Conservation (phyloP, 2,329 filamentous ascomycete species). For the Ceratocystis cacaofunesta region DNA sequence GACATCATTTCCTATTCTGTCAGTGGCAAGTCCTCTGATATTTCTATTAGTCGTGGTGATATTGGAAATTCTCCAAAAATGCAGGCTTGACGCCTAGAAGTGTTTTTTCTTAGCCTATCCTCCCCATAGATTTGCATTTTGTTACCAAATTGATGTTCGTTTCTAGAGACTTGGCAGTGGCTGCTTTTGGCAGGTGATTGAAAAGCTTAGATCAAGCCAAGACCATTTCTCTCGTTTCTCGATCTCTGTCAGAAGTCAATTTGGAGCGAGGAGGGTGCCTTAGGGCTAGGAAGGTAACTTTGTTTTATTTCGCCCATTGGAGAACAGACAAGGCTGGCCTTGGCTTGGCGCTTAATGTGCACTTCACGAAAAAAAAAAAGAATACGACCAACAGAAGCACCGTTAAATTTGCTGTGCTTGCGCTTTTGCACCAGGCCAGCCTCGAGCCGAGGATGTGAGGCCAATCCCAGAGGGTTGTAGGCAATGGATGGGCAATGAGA, state of each 20-base stretch:
- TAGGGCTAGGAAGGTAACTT: not conserved
- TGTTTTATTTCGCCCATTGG: not conserved
- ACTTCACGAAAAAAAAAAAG: too few relatives aligned
- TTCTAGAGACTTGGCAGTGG: not conserved
- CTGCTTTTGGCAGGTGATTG: not conserved
- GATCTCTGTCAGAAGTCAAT: conserved; percentile 1
- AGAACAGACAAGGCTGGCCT: not conserved
- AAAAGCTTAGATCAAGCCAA: conserved; percentile 1
- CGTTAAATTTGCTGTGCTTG: too few relatives aligned
- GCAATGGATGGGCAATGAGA: too few relatives aligned
- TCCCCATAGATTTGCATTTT: not conserved
- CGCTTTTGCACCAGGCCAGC: too few relatives aligned
- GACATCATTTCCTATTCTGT: not conserved
- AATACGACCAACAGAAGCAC: too few relatives aligned
- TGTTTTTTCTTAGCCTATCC: not conserved
- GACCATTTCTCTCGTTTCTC: not conserved
- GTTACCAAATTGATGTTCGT: not conserved
- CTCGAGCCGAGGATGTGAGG: too few relatives aligned
- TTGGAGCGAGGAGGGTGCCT: not conserved
- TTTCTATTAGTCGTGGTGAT: not conserved
- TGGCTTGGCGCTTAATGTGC: not conserved
- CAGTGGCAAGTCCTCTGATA: not conserved
- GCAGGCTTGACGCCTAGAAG: not conserved
- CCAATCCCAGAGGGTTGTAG: not conserved
- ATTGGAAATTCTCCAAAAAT: not conserved